Percentiles rank a stretch among this genome's conserved stretches.
Evolutionary conservation across 495 filamentous ascomycete species (phyloP).

Genomic region (Aspergillus haitiensis): DNA sequence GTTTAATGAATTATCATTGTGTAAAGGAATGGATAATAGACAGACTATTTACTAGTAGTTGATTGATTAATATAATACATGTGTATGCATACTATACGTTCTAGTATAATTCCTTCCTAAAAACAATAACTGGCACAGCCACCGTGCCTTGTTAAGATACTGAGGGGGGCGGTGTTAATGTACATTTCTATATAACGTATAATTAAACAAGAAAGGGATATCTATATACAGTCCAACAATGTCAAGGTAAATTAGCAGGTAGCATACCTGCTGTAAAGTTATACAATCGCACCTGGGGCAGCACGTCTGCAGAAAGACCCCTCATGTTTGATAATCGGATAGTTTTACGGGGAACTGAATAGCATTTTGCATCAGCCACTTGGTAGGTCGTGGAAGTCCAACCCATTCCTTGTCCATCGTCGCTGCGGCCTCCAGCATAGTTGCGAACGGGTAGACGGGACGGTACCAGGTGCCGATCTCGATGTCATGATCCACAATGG

Average conservation of each 20-base stretch:
- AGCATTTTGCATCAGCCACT: conserved; percentile 37
- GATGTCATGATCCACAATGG: conserved; percentile 34
- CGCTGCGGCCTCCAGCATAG: conserved; percentile 39
- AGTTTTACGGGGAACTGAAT: conserved; percentile 27
- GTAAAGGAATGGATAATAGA: too few relatives aligned
- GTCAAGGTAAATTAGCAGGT: too few relatives aligned
- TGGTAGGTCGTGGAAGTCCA: conserved; percentile 25
- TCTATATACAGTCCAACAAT: neutral
- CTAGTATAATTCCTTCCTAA: too few relatives aligned
- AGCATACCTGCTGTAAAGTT: too few relatives aligned
- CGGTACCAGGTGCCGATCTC: conserved; percentile 22
- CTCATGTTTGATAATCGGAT: neutral
- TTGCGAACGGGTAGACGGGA: conserved; percentile 24
- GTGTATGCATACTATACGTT: too few relatives aligned
- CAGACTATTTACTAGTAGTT: too few relatives aligned
- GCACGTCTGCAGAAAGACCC: neutral
- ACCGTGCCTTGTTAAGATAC: too few relatives aligned
- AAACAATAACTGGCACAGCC: too few relatives aligned
- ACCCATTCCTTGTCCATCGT: conserved; percentile 36
- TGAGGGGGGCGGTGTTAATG: neutral
- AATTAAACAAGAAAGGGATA: neutral
- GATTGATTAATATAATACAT: too few relatives aligned
- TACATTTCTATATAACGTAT: conserved; percentile 6
- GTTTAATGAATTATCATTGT: too few relatives aligned
- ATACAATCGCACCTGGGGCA: neutral